Percentiles rank a stretch among this genome's conserved stretches.
Conservation (phyloP, 352 stramenopile genomes). For the Globisporangium irregulare region DNA sequence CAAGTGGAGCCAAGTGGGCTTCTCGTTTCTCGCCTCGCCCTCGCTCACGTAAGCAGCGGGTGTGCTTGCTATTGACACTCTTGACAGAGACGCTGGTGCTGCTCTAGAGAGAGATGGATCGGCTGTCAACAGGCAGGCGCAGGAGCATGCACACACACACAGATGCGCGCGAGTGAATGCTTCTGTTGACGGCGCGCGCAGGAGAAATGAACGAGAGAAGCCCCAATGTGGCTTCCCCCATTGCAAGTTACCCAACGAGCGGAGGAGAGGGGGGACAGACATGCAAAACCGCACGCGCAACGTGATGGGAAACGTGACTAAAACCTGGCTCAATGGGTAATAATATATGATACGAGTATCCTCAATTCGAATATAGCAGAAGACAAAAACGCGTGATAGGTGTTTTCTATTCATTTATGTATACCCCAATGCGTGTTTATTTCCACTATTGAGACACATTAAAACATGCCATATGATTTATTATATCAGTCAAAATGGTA, state of each 20-base stretch:
- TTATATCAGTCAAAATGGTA: neutral
- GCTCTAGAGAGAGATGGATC: neutral
- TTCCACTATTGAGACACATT: neutral
- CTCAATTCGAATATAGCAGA: neutral
- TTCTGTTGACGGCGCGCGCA: constrained; percentile 5
- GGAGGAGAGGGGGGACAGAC: neutral
- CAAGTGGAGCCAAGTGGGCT: neutral
- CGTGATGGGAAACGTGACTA: neutral
- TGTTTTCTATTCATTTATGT: neutral
- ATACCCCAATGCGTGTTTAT: neutral
- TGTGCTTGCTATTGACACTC: neutral
- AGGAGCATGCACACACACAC: neutral
- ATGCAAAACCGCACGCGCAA: constrained; percentile 3
- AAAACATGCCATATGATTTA: neutral
- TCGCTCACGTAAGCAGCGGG: neutral
- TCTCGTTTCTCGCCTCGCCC: neutral
- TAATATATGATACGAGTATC: neutral
- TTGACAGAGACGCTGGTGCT: neutral
- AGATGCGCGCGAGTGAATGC: neutral
- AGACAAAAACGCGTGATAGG: neutral
- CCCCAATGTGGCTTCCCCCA: constrained; percentile 9
- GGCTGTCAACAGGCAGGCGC: neutral
- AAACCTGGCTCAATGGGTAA: too few relatives aligned
- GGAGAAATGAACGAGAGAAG: constrained; percentile 9
- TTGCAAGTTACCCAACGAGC: neutral